These are phyloP conservation scores for Coemansia aciculifera DNA, from an alignment of 192 early-diverging fungal species.

Conservation along the genomic window DNA sequence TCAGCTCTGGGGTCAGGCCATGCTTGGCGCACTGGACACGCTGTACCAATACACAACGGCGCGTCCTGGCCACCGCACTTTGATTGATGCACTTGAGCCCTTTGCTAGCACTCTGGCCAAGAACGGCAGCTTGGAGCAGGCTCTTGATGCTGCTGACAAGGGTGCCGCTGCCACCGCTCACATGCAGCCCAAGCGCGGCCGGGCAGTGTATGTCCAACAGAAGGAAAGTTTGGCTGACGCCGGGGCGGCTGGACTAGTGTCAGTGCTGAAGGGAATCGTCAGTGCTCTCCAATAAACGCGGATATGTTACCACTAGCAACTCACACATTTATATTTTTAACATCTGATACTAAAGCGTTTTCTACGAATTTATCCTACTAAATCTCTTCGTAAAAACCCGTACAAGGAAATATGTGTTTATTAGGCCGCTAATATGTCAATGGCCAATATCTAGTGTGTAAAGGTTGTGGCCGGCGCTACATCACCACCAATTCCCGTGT, in stretches of 20 bases:
- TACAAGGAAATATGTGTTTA: not conserved
- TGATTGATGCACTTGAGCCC: conserved; percentile 70
- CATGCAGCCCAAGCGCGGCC: conserved; percentile 65
- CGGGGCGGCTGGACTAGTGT: conserved; percentile 63
- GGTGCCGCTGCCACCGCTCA: conserved; percentile 59
- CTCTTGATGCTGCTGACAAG: conserved; percentile 55
- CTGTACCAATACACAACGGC: conserved; percentile 69
- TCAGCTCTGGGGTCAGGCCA: conserved; percentile 55
- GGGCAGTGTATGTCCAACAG: conserved; percentile 63
- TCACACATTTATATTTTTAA: not conserved
- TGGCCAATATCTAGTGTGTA: conserved; percentile 16
- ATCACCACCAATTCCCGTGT: conserved; percentile 42
- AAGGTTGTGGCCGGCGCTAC: conserved; percentile 34
- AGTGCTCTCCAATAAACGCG: conserved; percentile 31
- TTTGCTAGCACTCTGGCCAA: conserved; percentile 58
- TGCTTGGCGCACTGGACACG: conserved; percentile 60
- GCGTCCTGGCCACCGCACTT: conserved; percentile 69
- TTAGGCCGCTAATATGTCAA: not conserved
- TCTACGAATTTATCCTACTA: not conserved
- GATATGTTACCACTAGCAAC: not conserved
- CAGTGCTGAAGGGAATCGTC: conserved; percentile 58
- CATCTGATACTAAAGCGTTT: too few species aligned
- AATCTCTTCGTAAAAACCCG: not conserved
- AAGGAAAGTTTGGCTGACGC: conserved; percentile 58
- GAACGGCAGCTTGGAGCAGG: conserved; percentile 45